Evolutionary conservation across 2,329 filamentous ascomycete species (phyloP).

Genomic region (Pseudopithomyces chartarum): DNA sequence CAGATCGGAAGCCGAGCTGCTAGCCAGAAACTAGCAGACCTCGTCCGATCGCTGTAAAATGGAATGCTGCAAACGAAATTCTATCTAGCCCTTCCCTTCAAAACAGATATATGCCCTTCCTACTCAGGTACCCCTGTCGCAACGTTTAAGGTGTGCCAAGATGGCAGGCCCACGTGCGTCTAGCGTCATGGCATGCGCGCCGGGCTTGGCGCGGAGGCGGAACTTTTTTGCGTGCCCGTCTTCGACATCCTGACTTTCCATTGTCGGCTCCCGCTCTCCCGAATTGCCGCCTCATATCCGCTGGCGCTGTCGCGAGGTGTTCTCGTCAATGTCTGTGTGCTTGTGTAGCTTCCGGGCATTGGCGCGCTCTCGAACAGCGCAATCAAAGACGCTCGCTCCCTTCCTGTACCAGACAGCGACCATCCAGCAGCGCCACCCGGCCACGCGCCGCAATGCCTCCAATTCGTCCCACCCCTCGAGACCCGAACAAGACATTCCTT

Average conservation of each 20-base stretch:
- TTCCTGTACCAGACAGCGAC: slow-evolving; percentile 77
- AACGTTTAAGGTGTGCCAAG: too few relatives aligned
- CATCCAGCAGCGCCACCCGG: slow-evolving; percentile 49
- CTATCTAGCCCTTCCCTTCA: too few relatives aligned
- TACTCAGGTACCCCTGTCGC: too few relatives aligned
- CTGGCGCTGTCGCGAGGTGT: neutral
- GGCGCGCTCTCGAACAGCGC: slow-evolving; percentile 37
- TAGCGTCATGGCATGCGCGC: too few relatives aligned
- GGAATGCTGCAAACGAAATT: too few relatives aligned
- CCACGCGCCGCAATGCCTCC: slow-evolving; percentile 25
- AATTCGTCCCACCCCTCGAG: slow-evolving; percentile 19
- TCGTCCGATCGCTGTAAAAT: too few relatives aligned
- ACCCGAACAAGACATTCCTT: slow-evolving; percentile 55
- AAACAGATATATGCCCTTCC: too few relatives aligned
- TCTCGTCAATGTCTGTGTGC: slow-evolving; percentile 37
- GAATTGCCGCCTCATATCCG: neutral
- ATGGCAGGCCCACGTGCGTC: too few relatives aligned
- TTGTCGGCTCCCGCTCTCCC: neutral
- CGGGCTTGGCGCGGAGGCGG: neutral
- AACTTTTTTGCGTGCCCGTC: neutral
- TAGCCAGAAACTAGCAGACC: too few relatives aligned
- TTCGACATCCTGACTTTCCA: neutral
- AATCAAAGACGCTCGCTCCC: slow-evolving; percentile 57
- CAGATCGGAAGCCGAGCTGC: too few relatives aligned
- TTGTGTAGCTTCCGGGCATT: slow-evolving; percentile 36